Evolutionary conservation across 2,329 filamentous ascomycete species (phyloP), one percentile per base, ranked within the genome.

Genomic region (Fonsecaea nubica): DNA sequence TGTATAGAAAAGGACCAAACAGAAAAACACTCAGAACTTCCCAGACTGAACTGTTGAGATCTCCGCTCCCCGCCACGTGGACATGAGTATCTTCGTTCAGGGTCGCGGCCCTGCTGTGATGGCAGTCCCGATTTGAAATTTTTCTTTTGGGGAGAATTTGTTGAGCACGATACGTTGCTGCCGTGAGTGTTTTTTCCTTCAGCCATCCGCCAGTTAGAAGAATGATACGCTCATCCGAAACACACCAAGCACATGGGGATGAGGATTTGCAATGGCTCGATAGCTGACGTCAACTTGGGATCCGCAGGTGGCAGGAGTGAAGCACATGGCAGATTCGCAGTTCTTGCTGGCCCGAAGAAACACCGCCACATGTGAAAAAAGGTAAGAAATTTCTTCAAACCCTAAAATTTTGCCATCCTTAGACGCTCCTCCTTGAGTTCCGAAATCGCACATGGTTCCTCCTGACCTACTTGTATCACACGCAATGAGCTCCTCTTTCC

Each of bases 391-490:
- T 36, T 50, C 18, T 53, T 57, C 50, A 12, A 40, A 33, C 18
- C 58, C 36, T 25, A 35, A 50, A 50, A 13, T 21, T 50, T 48
- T 12, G 30, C 15, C 42, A 30, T 18, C 12, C 35, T 18, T 9
- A 35, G 30, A 32, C 15, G 32, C 21, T 21, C 57, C 42, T 33
- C 25, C 25, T 25, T 15, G 32, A 36, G 18, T 45, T 33, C 40
- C 18, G 3, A n/a, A 61, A 13, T 21, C 9, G 45, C 58, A 61
- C 48, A 61, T 61, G 58, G 13, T 53, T 61, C 53, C 58, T 52
- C 58, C 40, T 40, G n/a, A 12, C 45, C 32, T 42, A 21, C 25
- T 25, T 25, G 25, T 25, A 25, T 52, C 7, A 50, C 45, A 50
- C 6, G 45, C 45, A 12, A 25, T 25, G 18, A 25, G 45, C 8